Conservation (phyloP, 2,329 filamentous ascomycete species). For the Penicillium sp. region DNA sequence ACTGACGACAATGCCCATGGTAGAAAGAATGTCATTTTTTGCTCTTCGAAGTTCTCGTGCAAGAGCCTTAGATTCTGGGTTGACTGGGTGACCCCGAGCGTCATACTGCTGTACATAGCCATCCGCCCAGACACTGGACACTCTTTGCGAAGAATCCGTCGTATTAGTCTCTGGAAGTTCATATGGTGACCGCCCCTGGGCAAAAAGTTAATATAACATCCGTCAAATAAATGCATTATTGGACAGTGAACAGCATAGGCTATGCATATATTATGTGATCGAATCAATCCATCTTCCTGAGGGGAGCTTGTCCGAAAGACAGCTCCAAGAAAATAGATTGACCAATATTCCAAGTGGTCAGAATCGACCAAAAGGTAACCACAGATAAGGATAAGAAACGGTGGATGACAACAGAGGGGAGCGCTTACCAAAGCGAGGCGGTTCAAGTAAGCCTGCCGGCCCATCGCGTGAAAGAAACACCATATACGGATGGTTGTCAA, state of each 20-base stretch:
- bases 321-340: no score
- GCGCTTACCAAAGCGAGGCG: slow-evolving; percentile 54
- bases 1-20: slow-evolving; percentile 56
- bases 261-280: background rate
- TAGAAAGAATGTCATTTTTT: slow-evolving; percentile 58
- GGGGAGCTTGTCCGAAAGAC: background rate
- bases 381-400: slow-evolving; percentile 1
- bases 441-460: slow-evolving; percentile 53
- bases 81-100: slow-evolving; percentile 54
- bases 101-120: slow-evolving; percentile 57
- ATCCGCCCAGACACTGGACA: slow-evolving; percentile 43
- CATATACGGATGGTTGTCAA: background rate
- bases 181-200: slow-evolving; percentile 54
- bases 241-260: background rate
- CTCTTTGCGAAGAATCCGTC: slow-evolving; percentile 31
- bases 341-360: background rate
- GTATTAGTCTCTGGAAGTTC: slow-evolving; percentile 46
- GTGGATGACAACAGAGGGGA: background rate
- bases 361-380: background rate
- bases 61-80: slow-evolving; percentile 48
- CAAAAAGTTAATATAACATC: slow-evolving; percentile 27
- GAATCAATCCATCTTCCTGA: background rate
- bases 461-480: slow-evolving; percentile 37
- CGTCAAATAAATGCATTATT: background rate
- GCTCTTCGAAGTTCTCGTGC: slow-evolving; percentile 52